phyloP scores from a whole-genome alignment of 176 grass and related monocot genomes.

The Secale cereale region DNA sequence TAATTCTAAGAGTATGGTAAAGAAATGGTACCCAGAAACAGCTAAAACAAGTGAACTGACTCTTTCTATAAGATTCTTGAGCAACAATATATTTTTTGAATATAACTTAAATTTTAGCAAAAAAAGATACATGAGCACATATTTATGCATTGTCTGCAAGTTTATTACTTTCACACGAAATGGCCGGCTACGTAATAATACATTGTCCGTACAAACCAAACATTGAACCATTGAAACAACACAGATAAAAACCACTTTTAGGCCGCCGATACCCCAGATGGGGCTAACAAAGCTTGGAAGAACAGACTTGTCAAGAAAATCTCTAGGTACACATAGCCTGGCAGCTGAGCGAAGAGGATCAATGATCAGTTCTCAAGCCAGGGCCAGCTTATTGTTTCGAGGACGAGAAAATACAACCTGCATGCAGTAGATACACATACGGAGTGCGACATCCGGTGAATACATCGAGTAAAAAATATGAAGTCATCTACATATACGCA shows the following conservation, averaged over 20 bases:
- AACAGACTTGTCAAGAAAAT: not conserved
- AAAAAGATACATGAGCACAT: no score
- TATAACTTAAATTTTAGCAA: no score
- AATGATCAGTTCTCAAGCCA: not conserved
- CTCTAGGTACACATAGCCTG: not conserved
- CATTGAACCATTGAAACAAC: not conserved
- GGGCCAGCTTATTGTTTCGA: not conserved
- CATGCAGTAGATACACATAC: not conserved
- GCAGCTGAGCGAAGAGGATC: not conserved
- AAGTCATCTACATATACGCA: not conserved
- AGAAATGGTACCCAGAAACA: no score
- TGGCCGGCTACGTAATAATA: not conserved
- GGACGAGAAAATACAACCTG: not conserved
- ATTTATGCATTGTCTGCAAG: no score
- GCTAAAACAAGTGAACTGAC: no score
- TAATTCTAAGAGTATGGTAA: no score
- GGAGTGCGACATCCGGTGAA: not conserved
- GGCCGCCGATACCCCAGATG: not conserved
- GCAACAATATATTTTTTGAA: no score
- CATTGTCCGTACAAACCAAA: not conserved
- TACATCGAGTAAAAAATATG: not conserved
- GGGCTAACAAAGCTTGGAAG: not conserved
- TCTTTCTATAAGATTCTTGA: no score
- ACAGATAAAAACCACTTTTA: not conserved
- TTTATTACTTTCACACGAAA: not conserved